Evolutionary conservation across 2,329 filamentous ascomycete genomes (phyloP), one percentile per base, ranked within the genome.

Genomic region (Akanthomyces lecanii): DNA sequence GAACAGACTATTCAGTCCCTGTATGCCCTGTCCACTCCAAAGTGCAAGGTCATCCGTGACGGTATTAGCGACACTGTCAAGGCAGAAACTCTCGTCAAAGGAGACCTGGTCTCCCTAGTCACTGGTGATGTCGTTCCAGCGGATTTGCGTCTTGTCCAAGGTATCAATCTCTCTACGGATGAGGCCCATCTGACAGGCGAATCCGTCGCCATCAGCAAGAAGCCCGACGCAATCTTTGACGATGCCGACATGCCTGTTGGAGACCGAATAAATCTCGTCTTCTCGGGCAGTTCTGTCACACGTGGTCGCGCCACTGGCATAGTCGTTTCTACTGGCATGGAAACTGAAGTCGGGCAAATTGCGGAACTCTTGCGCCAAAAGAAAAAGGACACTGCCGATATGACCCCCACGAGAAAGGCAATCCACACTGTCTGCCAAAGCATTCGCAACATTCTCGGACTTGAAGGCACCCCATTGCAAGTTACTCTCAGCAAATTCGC

Each of bases 401-500:
- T 72, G 53, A 72, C 74, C 53, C 76, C 84, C 68, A 77, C 85
- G 54, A 72, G 72, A 67, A 73, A 77, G 52, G 73, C 76, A 36
- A 70, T 79, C 66, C 77, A 78, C 69, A 77, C 77, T 63, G 75
- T 74, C 65, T 77, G 78, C 64, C 75, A 76, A 63, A 77, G 75
- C 57, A 64, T 73, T 61, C 80, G 82, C 52, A 81, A 82, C 67
- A 80, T 90, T 65, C 81, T 90, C 50, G 88, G 85, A 62, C 74
- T 88, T 2, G 82, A 90, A 61, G 92, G 92, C 56, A 96, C 92
- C 1, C 92, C 92, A 0, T 80, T 97, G 52, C 91, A 96, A 77
- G 88, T 89, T 67, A 94, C 91, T 71, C 82, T 97, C 58, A 91
- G 89, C 77, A 92, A 93, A 75, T 88, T 97, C 70, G 92, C 92